Percentiles rank a stretch among this genome's conserved stretches.
Conservation (phyloP, 208 protist genomes). For the Porcisia hertigi region DNA sequence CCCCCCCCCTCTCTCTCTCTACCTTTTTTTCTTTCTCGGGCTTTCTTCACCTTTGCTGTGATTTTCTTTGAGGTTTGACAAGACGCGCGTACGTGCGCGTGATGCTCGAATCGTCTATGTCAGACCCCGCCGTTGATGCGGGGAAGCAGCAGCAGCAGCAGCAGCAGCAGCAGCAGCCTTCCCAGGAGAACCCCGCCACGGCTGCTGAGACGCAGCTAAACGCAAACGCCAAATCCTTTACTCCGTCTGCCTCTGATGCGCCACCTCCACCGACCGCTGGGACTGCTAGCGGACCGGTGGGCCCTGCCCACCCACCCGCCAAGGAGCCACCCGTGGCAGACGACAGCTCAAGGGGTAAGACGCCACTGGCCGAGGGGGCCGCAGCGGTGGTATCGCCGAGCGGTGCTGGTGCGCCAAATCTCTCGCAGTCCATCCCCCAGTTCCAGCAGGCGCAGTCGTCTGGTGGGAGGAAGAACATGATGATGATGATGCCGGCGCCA, state of each 20-base stretch:
- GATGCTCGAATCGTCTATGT: background rate
- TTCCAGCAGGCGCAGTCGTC: background rate
- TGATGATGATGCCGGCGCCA: conserved; percentile 2
- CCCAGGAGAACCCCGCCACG: background rate
- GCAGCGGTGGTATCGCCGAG: background rate
- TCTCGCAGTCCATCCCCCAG: background rate
- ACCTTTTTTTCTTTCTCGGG: too few relatives aligned
- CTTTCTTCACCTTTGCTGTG: background rate
- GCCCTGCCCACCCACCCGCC: background rate
- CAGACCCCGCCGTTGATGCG: background rate
- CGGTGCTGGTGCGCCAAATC: background rate
- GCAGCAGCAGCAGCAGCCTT: background rate
- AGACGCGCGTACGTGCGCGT: background rate
- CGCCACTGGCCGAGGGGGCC: background rate
- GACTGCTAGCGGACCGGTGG: background rate
- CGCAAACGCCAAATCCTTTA: conserved; percentile 68
- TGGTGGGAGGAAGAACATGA: background rate
- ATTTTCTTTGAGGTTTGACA: background rate
- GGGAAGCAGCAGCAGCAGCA: conserved; percentile 7
- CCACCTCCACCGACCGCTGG: background rate
- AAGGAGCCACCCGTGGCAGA: background rate
- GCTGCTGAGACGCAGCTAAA: conserved; percentile 47
- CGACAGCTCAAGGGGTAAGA: background rate
- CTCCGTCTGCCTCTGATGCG: conserved; percentile 15
- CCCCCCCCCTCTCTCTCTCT: too few relatives aligned